A percentile compares a stretch with the other conserved stretches of the same genome.
phyloP scores from a whole-genome alignment of 345 rosid genomes.

The Eucalyptus melliodora region DNA sequence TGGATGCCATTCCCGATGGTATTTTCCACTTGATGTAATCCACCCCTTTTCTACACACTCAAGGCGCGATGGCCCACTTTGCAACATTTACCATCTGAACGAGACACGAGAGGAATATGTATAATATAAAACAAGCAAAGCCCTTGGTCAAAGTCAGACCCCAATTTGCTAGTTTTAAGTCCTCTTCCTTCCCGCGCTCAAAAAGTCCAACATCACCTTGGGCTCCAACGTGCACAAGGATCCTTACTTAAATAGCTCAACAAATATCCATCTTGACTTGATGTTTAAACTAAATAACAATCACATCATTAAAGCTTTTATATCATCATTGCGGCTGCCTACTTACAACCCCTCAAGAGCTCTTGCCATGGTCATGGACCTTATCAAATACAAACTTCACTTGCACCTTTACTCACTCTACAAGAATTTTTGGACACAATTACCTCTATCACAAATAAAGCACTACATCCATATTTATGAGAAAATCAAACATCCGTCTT shows the following conservation, averaged over 20 bases:
- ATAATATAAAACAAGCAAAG: background rate
- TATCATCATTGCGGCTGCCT: fast-evolving
- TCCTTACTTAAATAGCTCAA: background rate
- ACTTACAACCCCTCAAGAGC: background rate
- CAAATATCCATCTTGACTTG: background rate
- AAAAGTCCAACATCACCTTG: background rate
- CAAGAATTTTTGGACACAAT: background rate
- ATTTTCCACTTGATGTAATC: background rate
- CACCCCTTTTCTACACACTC: background rate
- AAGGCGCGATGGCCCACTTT: background rate
- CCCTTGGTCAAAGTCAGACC: background rate
- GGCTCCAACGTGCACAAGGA: background rate
- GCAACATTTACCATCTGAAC: background rate
- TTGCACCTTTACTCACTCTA: background rate
- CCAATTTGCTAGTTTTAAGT: background rate
- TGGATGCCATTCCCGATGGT: background rate
- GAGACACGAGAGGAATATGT: background rate
- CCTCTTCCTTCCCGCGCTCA: background rate
- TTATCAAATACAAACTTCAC: fast-evolving
- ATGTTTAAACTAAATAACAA: background rate
- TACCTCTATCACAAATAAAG: background rate
- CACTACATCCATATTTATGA: fast-evolving
- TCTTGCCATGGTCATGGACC: background rate
- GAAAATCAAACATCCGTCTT: background rate
- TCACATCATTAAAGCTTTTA: background rate